Base-by-base conservation (phyloP, 1,284 basidiomycete genomes). In the Fomes fomentarius region DNA sequence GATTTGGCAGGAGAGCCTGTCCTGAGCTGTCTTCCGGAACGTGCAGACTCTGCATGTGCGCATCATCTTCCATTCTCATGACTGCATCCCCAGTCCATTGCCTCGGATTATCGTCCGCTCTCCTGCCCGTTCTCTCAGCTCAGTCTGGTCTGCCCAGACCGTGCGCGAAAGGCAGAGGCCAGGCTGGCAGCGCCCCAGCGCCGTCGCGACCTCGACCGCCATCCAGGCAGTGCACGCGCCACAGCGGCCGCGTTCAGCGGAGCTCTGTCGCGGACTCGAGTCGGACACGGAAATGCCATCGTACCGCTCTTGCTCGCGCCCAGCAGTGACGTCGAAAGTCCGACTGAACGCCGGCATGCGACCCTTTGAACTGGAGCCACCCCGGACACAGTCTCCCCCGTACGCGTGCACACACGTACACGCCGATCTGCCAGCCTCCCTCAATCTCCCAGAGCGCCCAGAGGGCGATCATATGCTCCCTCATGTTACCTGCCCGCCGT, bases 21-120 rank as follows among this genome's bases (percentile, higher is more conserved):
- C 15, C n/a, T n/a, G n/a, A n/a, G n/a, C n/a, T n/a, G n/a, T n/a
- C 48, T 50, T 54, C 51, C 49, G 54, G 60, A 57, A 59, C 57
- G 53, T 62, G 60, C 60, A 48, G 44, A 40, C 28, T 49, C n/a
- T 52, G 43, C 60, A 61, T 61, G 60, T 63, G 59, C 60, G 56
- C 62, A 58, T 61, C 57, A 56, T 56, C 56, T 60, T 63, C 60
- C 62, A 59, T 63, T 63, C 59, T 61, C 62, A 63, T 60, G 55
- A 56, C 60, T 59, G 49, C 51, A 59, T 60, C 54, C n/a, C n/a
- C n/a, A n/a, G n/a, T n/a, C n/a, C n/a, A n/a, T n/a, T n/a, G 41
- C 58, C 50, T 51, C 54, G 54, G 46, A 50, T 45, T 51, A 47
- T 47, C 50, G 47, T 47, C 51, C 55, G 53, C 53, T 46, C 58